phyloP scores from a whole-genome alignment of 2,329 filamentous ascomycete genomes.

The Sporothrix humicola region DNA sequence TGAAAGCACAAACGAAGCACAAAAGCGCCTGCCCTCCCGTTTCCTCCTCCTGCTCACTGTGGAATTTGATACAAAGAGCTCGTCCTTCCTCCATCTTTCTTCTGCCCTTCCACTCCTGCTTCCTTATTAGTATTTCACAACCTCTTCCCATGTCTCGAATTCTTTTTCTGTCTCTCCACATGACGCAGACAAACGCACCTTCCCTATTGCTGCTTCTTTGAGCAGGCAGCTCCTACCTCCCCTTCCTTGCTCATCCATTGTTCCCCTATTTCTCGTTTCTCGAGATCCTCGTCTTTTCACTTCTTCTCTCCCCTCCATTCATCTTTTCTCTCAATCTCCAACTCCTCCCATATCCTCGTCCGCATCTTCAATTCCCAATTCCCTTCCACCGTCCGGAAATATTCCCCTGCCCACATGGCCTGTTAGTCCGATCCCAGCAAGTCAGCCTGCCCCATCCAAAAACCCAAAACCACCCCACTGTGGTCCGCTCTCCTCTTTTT shows the following conservation, averaged over 20 bases:
- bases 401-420: constrained; percentile 16
- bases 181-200: constrained; percentile 26
- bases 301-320: background rate
- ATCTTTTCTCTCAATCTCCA: background rate
- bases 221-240: background rate
- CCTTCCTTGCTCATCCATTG: background rate
- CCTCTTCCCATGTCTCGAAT: constrained; percentile 3
- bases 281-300: background rate
- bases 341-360: background rate
- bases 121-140: background rate
- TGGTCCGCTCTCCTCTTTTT: constrained; percentile 22
- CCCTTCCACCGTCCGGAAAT: constrained; percentile 7
- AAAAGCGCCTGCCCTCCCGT: constrained; percentile 7
- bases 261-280: no score
- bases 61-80: constrained; percentile 27
- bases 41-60: background rate
- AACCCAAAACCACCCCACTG: constrained; percentile 22
- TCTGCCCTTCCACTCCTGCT: background rate
- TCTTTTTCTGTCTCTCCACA: constrained; percentile 14
- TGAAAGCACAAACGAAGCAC: background rate
- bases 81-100: constrained; percentile 22
- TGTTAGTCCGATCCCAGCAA: constrained; percentile 8
- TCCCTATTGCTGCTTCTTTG: constrained; percentile 21
- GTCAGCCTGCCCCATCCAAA: constrained; percentile 12
- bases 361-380: background rate